Conservation (phyloP, 352 stramenopile genomes). For the Globisporangium carolinianum region DNA sequence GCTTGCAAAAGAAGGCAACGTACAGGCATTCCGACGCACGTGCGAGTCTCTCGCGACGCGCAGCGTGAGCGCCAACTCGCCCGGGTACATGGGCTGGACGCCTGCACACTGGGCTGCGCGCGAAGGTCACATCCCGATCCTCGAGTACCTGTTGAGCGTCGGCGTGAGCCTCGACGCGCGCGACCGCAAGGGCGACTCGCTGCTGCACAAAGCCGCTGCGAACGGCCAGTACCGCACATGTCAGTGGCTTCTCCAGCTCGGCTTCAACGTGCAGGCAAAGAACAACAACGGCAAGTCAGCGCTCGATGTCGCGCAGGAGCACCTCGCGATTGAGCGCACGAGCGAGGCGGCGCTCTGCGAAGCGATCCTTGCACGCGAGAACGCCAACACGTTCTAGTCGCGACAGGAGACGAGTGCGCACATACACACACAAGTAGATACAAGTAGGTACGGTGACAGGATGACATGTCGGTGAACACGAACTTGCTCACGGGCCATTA, state of each 20-base stretch:
- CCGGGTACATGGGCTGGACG: slow-evolving; percentile 71
- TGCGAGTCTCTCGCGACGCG: slow-evolving; percentile 30
- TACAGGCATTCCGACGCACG: slow-evolving; percentile 36
- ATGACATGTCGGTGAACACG: too few species aligned
- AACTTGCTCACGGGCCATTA: too few species aligned
- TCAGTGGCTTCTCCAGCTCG: slow-evolving; percentile 58
- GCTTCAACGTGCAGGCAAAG: slow-evolving; percentile 50
- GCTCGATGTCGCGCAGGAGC: slow-evolving; percentile 53
- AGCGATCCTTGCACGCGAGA: slow-evolving; percentile 34
- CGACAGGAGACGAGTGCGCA: not conserved
- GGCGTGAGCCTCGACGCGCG: slow-evolving; percentile 56
- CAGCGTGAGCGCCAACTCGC: slow-evolving; percentile 39
- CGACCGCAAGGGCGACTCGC: slow-evolving; percentile 58
- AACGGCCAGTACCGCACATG: slow-evolving; percentile 59
- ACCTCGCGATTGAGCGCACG: slow-evolving; percentile 22
- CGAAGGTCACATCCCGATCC: slow-evolving; percentile 51
- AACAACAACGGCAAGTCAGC: slow-evolving; percentile 68
- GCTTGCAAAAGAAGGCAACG: slow-evolving; percentile 48
- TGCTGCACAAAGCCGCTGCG: slow-evolving; percentile 71
- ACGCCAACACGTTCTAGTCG: slow-evolving; percentile 28
- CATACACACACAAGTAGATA: not conserved
- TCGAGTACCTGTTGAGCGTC: slow-evolving; percentile 41
- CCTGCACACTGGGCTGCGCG: slow-evolving; percentile 68
- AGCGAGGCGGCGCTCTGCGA: slow-evolving; percentile 46
- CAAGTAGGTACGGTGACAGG: not conserved